Base-by-base conservation (phyloP, 2,329 filamentous ascomycete species). In the Lizonia empirigonia region DNA sequence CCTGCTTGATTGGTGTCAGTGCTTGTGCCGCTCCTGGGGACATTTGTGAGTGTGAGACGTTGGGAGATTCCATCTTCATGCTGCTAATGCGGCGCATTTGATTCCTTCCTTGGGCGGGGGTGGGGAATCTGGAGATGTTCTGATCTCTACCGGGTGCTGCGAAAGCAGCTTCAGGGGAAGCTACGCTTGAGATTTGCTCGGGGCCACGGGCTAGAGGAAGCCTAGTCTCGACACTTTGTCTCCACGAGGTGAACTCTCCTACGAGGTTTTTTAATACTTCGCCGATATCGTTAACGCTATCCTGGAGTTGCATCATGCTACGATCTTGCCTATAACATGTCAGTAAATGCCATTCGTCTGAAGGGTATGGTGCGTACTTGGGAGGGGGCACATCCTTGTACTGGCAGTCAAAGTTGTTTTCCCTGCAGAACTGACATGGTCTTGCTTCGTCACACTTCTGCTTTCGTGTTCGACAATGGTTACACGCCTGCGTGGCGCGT, bases 341-440 rank as follows among this genome's bases (percentile, higher is more conserved):
- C 52, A 68, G 60, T 42, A 33, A 37, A 19, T 27, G 23, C 12
- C 27, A 24, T 37, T 47, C 33, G 35, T 16, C 26, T 9, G 23
- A 18, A 19, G 9, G 13, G 29, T 13, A 16, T 39, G 27, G 36
- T 41, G 58, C 88, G 71, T 80, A 96, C 90, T 95, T 93, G 68
- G 95, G 94, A 13, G 91, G 91, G 18, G 91, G 89, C 5, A 94
- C 88, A 67, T 97, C 92, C 59, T 92, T 86, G 73, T 97, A 97
- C 72, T 90, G 87, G 77, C 94, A 99, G 44, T 86, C 82, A 24
- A 91, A 81, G 59, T 83, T 86, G 70, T 95, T 95, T 62, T 97
- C 92, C 64, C 88, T 88, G 72, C 94, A 99, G 64, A 86, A 85
- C 45, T 70, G 65, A 51, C 73, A 76, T 5, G 73, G 73, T 34